phyloP scores from a whole-genome alignment of 2,329 filamentous ascomycete species.

The Amesomyces nigricolor region DNA sequence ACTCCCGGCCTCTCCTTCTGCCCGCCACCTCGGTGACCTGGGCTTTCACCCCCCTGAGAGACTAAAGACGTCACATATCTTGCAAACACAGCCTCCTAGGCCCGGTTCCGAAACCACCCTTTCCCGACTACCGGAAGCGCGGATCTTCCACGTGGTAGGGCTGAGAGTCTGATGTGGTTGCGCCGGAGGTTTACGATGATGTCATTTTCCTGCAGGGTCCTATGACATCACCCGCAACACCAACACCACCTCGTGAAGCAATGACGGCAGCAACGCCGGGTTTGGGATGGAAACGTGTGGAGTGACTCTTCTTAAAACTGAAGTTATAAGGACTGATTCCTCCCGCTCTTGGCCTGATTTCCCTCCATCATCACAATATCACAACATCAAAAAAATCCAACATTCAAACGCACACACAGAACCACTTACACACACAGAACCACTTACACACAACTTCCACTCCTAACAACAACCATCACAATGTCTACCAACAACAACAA shows the following conservation, averaged over 20 bases:
- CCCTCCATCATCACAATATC: slow-evolving; percentile 1
- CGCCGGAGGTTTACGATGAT: slow-evolving; percentile 12
- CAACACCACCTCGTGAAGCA: slow-evolving; percentile 4
- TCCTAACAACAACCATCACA: slow-evolving; percentile 22
- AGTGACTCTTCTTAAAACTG: neutral
- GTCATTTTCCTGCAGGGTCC: slow-evolving; percentile 11
- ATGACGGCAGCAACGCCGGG: neutral
- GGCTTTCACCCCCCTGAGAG: too few relatives aligned
- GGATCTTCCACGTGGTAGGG: neutral
- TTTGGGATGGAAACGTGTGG: neutral
- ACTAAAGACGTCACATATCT: too few relatives aligned
- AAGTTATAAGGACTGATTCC: neutral
- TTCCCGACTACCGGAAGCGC: too few relatives aligned
- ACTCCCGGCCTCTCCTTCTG: neutral
- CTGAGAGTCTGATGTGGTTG: slow-evolving; percentile 1
- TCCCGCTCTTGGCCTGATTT: neutral
- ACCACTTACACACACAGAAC: neutral
- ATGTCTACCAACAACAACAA: slow-evolving; percentile 41
- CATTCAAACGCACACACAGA: neutral
- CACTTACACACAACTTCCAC: neutral
- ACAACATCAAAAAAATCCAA: slow-evolving; percentile 1
- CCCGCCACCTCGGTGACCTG: neutral
- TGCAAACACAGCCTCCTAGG: too few relatives aligned
- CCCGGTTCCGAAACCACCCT: too few relatives aligned
- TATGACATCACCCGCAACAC: slow-evolving; percentile 21